These are phyloP conservation scores for Nakazawaea siamensis DNA, from an alignment of 805 yeast genomes.

Conservation along the genomic window DNA sequence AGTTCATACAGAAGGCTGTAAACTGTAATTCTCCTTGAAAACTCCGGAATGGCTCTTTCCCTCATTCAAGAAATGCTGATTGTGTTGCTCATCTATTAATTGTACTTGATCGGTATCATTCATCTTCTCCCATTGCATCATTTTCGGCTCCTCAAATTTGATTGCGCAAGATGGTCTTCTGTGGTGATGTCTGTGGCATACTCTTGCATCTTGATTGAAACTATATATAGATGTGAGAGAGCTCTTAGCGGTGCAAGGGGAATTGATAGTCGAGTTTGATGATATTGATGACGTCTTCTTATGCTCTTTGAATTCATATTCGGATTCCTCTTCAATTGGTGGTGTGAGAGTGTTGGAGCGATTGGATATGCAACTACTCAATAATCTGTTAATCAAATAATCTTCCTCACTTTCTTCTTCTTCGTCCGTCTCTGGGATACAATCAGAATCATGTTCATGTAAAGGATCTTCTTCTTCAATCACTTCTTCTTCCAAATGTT, in stretches of 20 bases:
- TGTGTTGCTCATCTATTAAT: background rate
- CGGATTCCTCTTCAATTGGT: constrained; percentile 3
- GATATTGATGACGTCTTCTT: background rate
- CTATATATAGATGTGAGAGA: constrained; percentile 4
- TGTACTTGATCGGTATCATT: background rate
- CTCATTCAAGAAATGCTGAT: no score
- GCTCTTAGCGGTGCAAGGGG: no score
- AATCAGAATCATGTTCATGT: constrained; percentile 38
- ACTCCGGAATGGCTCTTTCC: background rate
- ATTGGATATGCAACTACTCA: constrained; percentile 7
- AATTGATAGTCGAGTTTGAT: background rate
- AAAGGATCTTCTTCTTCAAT: constrained; percentile 33
- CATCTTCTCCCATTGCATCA: constrained; percentile 15
- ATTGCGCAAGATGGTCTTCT: constrained; percentile 39
- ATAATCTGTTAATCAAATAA: background rate
- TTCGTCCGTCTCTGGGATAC: constrained; percentile 7
- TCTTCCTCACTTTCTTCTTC: background rate
- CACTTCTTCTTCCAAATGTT: constrained; percentile 18
- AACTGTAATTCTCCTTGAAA: constrained; percentile 6
- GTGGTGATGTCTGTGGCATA: constrained; percentile 25
- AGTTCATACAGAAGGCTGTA: no score
- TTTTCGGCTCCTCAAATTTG: constrained; percentile 31
- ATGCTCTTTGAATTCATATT: no score
- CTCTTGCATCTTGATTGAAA: constrained; percentile 3
- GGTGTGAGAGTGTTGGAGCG: constrained; percentile 1